These are phyloP conservation scores for Rutstroemia sp. DNA, from an alignment of 2,329 filamentous ascomycete genomes.

Conservation along the genomic window DNA sequence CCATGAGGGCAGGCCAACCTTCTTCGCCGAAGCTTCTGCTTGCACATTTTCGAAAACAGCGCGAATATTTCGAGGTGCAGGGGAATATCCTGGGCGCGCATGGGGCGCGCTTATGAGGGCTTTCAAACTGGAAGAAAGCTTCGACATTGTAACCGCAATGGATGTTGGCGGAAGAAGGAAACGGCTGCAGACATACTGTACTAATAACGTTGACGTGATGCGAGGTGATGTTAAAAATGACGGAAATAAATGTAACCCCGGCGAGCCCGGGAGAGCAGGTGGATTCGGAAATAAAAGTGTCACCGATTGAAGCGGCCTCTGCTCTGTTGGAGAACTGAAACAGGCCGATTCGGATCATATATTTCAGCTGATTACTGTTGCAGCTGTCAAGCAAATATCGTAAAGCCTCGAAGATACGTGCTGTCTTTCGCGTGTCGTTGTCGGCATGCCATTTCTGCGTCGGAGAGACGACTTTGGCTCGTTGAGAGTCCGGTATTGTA, in stretches of 20 bases:
- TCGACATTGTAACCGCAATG: constrained; percentile 50
- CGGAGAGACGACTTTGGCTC: no score
- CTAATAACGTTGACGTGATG: neutral
- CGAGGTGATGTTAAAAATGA: neutral
- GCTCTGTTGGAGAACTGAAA: neutral
- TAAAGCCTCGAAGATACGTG: no score
- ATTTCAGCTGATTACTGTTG: no score
- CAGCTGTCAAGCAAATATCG: no score
- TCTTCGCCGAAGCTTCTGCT: constrained; percentile 51
- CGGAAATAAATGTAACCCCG: neutral
- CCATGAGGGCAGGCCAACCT: constrained; percentile 59
- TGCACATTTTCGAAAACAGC: constrained; percentile 59
- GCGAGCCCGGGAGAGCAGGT: neutral
- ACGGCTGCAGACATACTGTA: neutral
- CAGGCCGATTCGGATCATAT: no score
- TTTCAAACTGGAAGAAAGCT: constrained; percentile 64
- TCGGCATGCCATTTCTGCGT: no score
- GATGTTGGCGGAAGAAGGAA: neutral
- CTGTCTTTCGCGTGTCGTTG: no score
- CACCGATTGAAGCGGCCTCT: neutral
- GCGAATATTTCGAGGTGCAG: constrained; percentile 55
- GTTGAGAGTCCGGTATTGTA: no score
- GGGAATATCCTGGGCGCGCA: constrained; percentile 56
- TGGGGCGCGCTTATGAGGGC: constrained; percentile 64
- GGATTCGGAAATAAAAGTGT: neutral